phyloP scores from a whole-genome alignment of 768 basidiomycete species.

The Sarcomyxa edulis region DNA sequence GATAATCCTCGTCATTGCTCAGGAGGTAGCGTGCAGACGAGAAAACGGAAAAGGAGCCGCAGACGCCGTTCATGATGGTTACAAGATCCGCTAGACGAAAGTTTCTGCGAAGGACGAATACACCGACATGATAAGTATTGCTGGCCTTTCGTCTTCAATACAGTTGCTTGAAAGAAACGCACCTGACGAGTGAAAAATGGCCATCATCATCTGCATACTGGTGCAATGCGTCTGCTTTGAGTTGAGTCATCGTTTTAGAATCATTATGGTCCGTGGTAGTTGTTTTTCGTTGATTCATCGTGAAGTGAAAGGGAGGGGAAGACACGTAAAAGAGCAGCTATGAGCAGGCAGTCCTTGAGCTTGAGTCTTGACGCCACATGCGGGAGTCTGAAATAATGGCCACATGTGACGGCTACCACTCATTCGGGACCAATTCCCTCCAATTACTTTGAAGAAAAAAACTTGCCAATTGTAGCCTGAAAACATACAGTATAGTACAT shows the following conservation, averaged over 20 bases:
- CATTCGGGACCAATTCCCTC: too few species aligned
- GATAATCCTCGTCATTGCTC: conserved; percentile 70
- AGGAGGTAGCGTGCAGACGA: conserved; percentile 86
- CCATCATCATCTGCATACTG: conserved; percentile 88
- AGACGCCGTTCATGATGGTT: conserved; percentile 98
- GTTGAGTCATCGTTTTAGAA: conserved; percentile 14
- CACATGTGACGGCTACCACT: too few species aligned
- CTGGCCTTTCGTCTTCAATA: too few species aligned
- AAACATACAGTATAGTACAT: too few species aligned
- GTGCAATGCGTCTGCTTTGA: conserved; percentile 48
- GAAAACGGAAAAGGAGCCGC: conserved; percentile 94
- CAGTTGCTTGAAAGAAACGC: conserved; percentile 19
- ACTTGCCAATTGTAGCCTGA: too few species aligned
- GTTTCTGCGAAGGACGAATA: conserved; percentile 51
- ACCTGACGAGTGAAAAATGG: conserved; percentile 98
- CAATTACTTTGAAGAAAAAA: too few species aligned
- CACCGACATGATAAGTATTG: conserved; percentile 11
- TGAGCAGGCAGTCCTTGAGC: too few species aligned
- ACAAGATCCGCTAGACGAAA: conserved; percentile 97
- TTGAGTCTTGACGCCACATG: too few species aligned
- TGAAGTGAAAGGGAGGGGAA: conserved; percentile 3
- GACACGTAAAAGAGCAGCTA: neutral
- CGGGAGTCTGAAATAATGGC: too few species aligned
- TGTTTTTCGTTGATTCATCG: conserved; percentile 50
- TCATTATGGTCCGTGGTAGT: conserved; percentile 21